Base-by-base conservation (phyloP, 768 basidiomycete genomes). In the Rossbeevera mucosa region DNA sequence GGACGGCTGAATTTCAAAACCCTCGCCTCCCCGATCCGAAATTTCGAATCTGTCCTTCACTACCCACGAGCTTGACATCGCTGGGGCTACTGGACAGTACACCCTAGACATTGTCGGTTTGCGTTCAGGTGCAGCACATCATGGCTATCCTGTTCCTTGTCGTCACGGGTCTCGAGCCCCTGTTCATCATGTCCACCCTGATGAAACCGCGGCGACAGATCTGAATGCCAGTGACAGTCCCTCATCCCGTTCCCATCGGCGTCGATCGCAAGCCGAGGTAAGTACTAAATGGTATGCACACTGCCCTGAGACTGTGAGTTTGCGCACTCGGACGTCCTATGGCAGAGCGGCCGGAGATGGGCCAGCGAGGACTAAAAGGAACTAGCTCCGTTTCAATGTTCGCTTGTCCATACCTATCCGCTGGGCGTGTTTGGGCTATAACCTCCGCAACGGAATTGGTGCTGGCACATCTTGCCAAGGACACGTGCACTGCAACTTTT, bases 71-170 rank as follows among this genome's bases (percentile, higher is more conserved):
- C n/a, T n/a, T n/a, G n/a, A n/a, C n/a, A n/a, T n/a, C n/a, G n/a
- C n/a, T n/a, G n/a, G n/a, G n/a, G n/a, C n/a, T n/a, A n/a, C n/a
- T n/a, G n/a, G n/a, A n/a, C n/a, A n/a, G n/a, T n/a, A n/a, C n/a
- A n/a, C n/a, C n/a, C n/a, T n/a, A n/a, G n/a, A n/a, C n/a, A n/a
- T n/a, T n/a, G n/a, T n/a, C n/a, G n/a, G n/a, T n/a, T n/a, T n/a
- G n/a, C n/a, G n/a, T n/a, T n/a, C n/a, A n/a, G n/a, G n/a, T 96
- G 14, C 81, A 94, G 31, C 92, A 94, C 61, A 94, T 96, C 71
- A 88, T 96, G 80, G 90, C 89, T 3, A 67, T 95, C 47, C 77
- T 97, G 21, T 91, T 97, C 69, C 83, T 96, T 46, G 80, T 94
- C 48, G 94, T 93, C 16, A 70, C 86, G 0, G 82, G 88, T 0